These are phyloP conservation scores for Neofusicoccum sp. DNA, from an alignment of 2,329 filamentous ascomycete species.

Conservation along the genomic window DNA sequence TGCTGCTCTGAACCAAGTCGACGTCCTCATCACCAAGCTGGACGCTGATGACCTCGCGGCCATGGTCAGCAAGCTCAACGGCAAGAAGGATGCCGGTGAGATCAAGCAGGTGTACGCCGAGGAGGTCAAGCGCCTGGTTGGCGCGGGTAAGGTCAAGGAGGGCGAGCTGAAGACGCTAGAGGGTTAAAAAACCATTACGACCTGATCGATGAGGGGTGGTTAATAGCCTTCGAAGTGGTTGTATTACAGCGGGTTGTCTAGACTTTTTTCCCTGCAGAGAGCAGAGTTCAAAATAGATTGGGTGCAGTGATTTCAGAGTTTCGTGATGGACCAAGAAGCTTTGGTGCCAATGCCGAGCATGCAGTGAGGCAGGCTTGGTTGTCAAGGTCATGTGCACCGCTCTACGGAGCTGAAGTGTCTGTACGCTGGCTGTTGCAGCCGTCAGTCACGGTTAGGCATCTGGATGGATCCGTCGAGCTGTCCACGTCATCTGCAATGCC, in stretches of 20 bases:
- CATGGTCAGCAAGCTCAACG: conserved; percentile 76
- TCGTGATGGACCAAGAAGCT: background rate
- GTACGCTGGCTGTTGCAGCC: too few species aligned
- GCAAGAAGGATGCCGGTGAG: conserved; percentile 72
- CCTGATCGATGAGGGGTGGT: background rate
- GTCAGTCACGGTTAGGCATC: too few species aligned
- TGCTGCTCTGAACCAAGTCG: conserved; percentile 77
- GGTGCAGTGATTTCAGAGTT: background rate
- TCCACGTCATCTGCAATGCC: too few species aligned
- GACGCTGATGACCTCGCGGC: conserved; percentile 86
- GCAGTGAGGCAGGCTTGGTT: background rate
- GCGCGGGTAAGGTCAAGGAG: conserved; percentile 80
- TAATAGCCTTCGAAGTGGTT: background rate
- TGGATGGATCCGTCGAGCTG: too few species aligned
- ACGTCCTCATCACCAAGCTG: conserved; percentile 81
- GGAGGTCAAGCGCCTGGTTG: conserved; percentile 75
- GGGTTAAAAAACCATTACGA: background rate
- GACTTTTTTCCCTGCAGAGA: background rate
- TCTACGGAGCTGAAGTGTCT: too few species aligned
- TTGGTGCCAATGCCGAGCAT: background rate
- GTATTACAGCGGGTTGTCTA: background rate
- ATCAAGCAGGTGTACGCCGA: conserved; percentile 81
- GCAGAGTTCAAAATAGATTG: conserved; percentile 6
- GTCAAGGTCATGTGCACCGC: background rate
- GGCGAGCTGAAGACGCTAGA: conserved; percentile 69